Conservation (phyloP, 1,284 basidiomycete species). For the Ceratobasidium sp. region DNA sequence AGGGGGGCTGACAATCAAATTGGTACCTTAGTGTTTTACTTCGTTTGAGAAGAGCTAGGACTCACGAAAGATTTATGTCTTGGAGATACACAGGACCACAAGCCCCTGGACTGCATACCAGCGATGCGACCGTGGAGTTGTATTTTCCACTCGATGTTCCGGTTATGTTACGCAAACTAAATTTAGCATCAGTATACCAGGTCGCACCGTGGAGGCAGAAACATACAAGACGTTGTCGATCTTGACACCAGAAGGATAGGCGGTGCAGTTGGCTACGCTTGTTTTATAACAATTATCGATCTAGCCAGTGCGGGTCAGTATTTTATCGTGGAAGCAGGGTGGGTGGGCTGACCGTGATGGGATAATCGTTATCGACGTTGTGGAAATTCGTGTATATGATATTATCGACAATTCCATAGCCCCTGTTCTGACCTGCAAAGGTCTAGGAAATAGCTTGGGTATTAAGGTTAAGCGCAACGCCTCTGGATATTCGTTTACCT, state of each 20-base stretch:
- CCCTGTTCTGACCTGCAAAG: constrained; percentile 25
- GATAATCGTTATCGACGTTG: constrained; percentile 38
- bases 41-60: not conserved
- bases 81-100: constrained; percentile 24
- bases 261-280: constrained; percentile 31
- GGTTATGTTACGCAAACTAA: constrained; percentile 17
- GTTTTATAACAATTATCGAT: constrained; percentile 39
- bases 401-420: constrained; percentile 23
- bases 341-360: constrained; percentile 11
- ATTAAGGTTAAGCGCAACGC: not conserved
- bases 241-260: constrained; percentile 35
- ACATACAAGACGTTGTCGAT: constrained; percentile 40
- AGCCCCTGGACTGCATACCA: constrained; percentile 29
- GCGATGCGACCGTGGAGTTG: constrained; percentile 29
- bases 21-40: not conserved
- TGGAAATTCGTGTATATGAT: constrained; percentile 35
- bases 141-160: constrained; percentile 40
- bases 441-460: not conserved
- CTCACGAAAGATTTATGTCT: constrained; percentile 8
- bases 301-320: constrained; percentile 1
- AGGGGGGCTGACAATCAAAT: constrained; percentile 1
- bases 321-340: not conserved
- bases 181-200: not conserved
- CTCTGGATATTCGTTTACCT: not conserved
- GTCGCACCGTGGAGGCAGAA: not conserved